Conservation (phyloP, 345 rosid species). For the Hibiscus syriacus region DNA sequence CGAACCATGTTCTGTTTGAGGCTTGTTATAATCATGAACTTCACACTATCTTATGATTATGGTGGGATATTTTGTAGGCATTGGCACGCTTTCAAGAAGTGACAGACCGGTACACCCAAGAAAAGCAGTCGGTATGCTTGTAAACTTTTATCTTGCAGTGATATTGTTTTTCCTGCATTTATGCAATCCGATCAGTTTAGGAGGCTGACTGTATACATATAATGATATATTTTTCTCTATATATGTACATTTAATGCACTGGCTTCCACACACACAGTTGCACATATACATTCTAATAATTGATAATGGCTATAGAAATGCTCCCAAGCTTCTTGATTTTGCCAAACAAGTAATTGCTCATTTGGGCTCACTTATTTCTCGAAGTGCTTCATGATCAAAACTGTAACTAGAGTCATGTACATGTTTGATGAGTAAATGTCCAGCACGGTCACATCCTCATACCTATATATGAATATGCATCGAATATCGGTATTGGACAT, state of each 20-base stretch:
- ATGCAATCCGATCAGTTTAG: background rate
- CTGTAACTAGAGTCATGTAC: background rate
- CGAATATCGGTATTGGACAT: background rate
- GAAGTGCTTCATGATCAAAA: background rate
- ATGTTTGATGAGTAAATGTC: background rate
- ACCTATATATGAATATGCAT: background rate
- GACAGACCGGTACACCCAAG: conserved; percentile 78
- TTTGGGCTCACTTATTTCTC: background rate
- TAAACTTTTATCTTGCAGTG: conserved; percentile 1
- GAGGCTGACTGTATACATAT: background rate
- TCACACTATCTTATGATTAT: background rate
- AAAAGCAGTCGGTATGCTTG: conserved; percentile 78
- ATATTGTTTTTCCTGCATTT: conserved; percentile 5
- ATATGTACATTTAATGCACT: background rate
- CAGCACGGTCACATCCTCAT: background rate
- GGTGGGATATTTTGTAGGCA: conserved; percentile 48
- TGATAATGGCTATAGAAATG: background rate
- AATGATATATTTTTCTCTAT: background rate
- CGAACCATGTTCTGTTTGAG: background rate
- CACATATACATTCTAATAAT: background rate
- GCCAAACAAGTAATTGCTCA: background rate
- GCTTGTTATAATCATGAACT: background rate
- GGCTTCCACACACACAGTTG: background rate
- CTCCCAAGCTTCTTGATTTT: conserved; percentile 3
- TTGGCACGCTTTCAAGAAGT: conserved; percentile 95